These are phyloP conservation scores for Russula griseocarnosa DNA, from an alignment of 768 basidiomycete species.

Conservation along the genomic window DNA sequence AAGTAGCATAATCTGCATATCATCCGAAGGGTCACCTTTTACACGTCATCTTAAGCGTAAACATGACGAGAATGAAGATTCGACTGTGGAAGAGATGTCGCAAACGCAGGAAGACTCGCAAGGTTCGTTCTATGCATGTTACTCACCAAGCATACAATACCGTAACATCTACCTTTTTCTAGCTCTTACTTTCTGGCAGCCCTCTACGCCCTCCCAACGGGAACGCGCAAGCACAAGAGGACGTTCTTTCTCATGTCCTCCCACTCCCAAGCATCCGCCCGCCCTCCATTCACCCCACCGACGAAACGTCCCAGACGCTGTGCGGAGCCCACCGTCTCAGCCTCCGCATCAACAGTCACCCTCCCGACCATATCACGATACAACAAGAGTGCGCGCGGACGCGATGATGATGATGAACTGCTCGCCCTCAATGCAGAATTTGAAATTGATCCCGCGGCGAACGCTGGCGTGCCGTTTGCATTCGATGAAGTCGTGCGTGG, in stretches of 20 bases:
- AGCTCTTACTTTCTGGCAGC: conserved; percentile 22
- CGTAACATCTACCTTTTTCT: neutral
- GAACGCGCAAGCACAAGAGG: neutral
- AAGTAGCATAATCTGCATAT: conserved; percentile 8
- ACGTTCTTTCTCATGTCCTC: neutral
- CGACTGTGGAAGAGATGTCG: conserved; percentile 9
- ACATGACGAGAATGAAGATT: conserved; percentile 10
- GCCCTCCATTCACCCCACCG: conserved; percentile 14
- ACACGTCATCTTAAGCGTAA: neutral
- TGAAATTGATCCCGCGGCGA: conserved; percentile 60
- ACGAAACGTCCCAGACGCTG: conserved; percentile 18
- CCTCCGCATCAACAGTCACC: neutral
- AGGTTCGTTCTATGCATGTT: conserved; percentile 4
- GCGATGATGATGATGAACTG: neutral
- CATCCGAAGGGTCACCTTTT: conserved; percentile 3
- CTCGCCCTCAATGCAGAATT: conserved; percentile 36
- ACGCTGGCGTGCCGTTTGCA: conserved; percentile 61
- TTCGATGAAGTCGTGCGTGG: conserved; percentile 75
- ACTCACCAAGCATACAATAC: neutral
- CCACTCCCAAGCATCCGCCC: neutral
- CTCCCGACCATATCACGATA: conserved; percentile 1
- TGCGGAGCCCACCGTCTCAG: neutral
- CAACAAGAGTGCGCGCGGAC: neutral
- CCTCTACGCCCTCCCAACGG: conserved; percentile 20
- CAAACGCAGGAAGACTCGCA: conserved; percentile 29